Evolutionary conservation across 768 basidiomycete species (phyloP).

Genomic region (Termitomyces heimii): DNA sequence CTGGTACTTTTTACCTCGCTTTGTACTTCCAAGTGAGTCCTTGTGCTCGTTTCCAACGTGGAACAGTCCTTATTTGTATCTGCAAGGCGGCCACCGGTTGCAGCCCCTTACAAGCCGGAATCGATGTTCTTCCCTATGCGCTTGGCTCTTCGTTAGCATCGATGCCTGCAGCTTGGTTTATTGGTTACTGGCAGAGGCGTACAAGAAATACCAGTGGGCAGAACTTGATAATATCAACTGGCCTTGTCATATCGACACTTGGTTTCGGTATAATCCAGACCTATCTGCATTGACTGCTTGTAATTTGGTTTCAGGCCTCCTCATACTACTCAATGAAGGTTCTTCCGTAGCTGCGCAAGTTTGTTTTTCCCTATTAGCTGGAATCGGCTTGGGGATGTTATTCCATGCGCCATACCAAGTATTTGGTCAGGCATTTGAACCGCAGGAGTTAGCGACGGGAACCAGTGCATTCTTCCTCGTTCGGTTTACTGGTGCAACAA

Average conservation of each 20-base stretch:
- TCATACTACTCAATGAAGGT: conserved; percentile 54
- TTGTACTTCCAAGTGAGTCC: conserved; percentile 68
- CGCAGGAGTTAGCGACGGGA: conserved; percentile 65
- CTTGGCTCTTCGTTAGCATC: conserved; percentile 82
- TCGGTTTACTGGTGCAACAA: conserved; percentile 80
- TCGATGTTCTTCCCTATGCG: conserved; percentile 77
- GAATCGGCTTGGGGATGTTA: conserved; percentile 75
- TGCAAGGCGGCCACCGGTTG: conserved; percentile 62
- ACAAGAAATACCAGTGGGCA: conserved; percentile 56
- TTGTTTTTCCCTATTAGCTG: conserved; percentile 64
- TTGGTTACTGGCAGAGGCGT: conserved; percentile 57
- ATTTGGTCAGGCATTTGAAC: conserved; percentile 60
- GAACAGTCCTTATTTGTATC: neutral
- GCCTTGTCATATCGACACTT: conserved; percentile 57
- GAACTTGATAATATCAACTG: conserved; percentile 56
- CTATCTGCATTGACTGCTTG: neutral
- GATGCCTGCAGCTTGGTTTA: conserved; percentile 82
- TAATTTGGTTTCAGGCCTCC: conserved; percentile 43
- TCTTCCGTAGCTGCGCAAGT: conserved; percentile 40
- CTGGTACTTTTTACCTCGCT: conserved; percentile 83
- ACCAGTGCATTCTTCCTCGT: conserved; percentile 88
- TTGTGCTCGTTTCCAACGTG: conserved; percentile 4
- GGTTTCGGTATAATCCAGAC: conserved; percentile 59
- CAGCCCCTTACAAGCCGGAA: conserved; percentile 66
- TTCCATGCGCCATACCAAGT: conserved; percentile 86